Evolutionary conservation across 176 grass and related monocot species (phyloP), one percentile per base, ranked within the genome.

Genomic region (Avena insularis): DNA sequence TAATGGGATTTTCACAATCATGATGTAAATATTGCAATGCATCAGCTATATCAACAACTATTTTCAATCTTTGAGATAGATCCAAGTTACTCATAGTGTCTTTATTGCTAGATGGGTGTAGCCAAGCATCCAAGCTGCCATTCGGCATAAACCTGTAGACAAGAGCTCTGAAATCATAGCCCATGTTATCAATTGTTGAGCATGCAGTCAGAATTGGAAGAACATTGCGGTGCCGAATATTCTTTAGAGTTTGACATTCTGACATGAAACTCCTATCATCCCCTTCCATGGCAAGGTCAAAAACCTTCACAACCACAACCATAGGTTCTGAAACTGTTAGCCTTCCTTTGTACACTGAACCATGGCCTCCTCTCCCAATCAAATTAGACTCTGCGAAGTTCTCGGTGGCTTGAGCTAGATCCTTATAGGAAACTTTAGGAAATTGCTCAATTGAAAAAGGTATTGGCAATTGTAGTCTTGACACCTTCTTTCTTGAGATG

Each of bases 201-300:
- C 92, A 94, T 5, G 81, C 56, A 76, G 82, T 95, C 8, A 92
- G 17, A 31, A 92, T 69, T 49, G 84, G 87, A 49, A 92, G 46
- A 40, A 95, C 79, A 77, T 95, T 95, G 12, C 90, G 82, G n/a
- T 95, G 90, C 17, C 88, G 83, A 54, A 89, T 80, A 25, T 76
- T 92, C 35, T 60, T 82, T 50, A 95, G 77, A 33, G 82, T 83
- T 75, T 86, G 35, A 15, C 93, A 90, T 92, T 95, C 93, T 43
- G 88, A 81, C 50, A 82, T 58, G 82, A 90, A 95, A 84, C 88
- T 95, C 79, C 17, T 90, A 40, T 83, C 81, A 25, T 82, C 85
- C 11, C 85, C 78, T 79, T 71, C 27, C 69, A 87, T 89, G 13
- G 77, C 69, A 61, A 95, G 82, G 67, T 95, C 62, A 38, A 92